Base-by-base conservation (phyloP, 306 rosid species). In the Mimosa bimucronata region DNA sequence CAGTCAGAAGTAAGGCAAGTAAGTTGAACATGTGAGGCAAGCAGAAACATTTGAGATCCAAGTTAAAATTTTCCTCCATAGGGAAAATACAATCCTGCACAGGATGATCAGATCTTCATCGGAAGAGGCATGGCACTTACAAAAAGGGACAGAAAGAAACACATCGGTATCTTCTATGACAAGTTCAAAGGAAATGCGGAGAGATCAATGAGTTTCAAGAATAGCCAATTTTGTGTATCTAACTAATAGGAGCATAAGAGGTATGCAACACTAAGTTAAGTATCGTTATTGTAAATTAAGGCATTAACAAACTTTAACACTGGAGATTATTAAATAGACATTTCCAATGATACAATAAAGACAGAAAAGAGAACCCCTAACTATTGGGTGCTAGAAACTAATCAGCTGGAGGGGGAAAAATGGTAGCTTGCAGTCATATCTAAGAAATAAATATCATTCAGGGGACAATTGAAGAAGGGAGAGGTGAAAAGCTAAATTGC, bases 181-280 rank as follows among this genome's bases (percentile, higher is more conserved):
- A 73, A 16, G 21, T 12, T 73, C 30, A 73, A 26, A 10, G 48
- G 31, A 73, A 73, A 37, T 19, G 57, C 66, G 50, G 13, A 73
- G 66, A 73, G 66, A 30, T 53, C 21, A 52, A 18, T 12, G 14
- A 52, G 30, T 46, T 52, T 73, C 23, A 18, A 53, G 61, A 23
- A 19, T 53, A 29, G 18, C 4, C 42, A 26, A 42, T 48, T 14
- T 72, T 41, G 29, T 28, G 44, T 9, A 72, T 48, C 62, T 1
- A 46, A 25, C 42, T 69, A 9, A 44, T 9, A 70, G 38, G 14
- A 44, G 23, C 34, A n/a, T 42, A 44, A 42, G 58, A 44, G 25
- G 25, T 18, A 41, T 42, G 25, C 23, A 18, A n/a, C 70, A 31
- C 57, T 14, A 28, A 15, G 40, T 44, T 44, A 45, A 44, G 75